Evolutionary conservation across 139 green algal species (phyloP), one percentile per base, ranked within the genome.

Genomic region (Raphidocelis subcapitata): DNA sequence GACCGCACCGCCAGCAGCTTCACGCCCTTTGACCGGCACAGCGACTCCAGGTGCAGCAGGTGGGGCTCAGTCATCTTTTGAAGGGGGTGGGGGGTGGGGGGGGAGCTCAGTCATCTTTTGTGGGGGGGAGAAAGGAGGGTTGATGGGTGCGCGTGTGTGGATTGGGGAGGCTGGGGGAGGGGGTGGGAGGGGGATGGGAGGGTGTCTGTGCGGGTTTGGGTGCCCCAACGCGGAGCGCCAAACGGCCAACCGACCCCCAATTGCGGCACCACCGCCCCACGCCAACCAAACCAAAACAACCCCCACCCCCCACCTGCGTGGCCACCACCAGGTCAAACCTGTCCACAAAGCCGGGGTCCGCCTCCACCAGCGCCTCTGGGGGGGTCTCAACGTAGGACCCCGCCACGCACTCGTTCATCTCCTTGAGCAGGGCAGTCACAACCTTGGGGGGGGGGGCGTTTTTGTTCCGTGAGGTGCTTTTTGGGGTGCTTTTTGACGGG

Each of bases 291-390:
- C n/a, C n/a, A n/a, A n/a, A n/a, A n/a, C 33, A 26, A 14, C 4
- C 12, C 24, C 3, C 3, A 5, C 16, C 16, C 4, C 72, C 1
- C 52, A 93, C 88, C 87, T 98, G 93, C 1, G 95, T 94, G 23
- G 92, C 95, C 18, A 99, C 89, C 28, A 99, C 89, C 0, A 99
- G 67, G 18, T 74, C 86, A 76, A 97, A 99, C 20, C 81, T 72
- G 0, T 74, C n/a, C 69, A 99, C 95, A 77, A 99, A 98, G 5
- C 67, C 37, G 1, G 95, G 89, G 54, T 94, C 88, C 44, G 47
- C 75, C 1, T 82, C 70, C 2, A 98, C 75, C 26, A 99, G 75
- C 3, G 64, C 69, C 35, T 85, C 84, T 0, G 94, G 86, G n/a
- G 44, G 63, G 62, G 96, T 92, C 52, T 95, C 90, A 3, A 98